Conservation (phyloP, 441 rosid genomes). For the Populus hybrid region DNA sequence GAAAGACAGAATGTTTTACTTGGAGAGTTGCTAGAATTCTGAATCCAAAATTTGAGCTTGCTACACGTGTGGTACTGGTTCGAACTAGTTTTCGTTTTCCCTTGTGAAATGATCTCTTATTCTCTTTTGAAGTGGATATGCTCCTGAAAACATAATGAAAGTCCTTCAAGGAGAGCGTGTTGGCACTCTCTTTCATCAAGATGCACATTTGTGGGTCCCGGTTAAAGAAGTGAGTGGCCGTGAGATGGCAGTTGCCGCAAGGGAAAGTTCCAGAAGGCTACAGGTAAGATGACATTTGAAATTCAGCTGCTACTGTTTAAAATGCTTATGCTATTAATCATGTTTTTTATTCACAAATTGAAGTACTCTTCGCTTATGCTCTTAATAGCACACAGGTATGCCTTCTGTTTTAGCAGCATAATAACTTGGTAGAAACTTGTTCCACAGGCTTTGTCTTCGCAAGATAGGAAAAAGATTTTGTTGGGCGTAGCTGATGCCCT, state of each 20-base stretch:
- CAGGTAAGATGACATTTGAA: constrained; percentile 54
- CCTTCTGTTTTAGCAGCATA: neutral
- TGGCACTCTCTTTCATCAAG: constrained; percentile 93
- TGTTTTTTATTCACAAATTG: constrained; percentile 9
- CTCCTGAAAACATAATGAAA: constrained; percentile 64
- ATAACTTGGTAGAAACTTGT: constrained; percentile 22
- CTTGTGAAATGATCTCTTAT: constrained; percentile 17
- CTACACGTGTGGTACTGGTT: neutral
- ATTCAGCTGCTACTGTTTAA: constrained; percentile 5
- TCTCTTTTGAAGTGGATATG: constrained; percentile 68
- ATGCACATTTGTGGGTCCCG: constrained; percentile 71
- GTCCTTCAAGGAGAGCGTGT: constrained; percentile 81
- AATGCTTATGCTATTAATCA: constrained; percentile 6
- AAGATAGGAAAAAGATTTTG: constrained; percentile 72
- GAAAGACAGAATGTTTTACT: neutral
- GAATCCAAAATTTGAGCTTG: neutral
- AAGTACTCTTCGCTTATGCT: neutral
- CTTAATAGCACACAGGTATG: neutral
- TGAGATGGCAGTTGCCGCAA: constrained; percentile 96
- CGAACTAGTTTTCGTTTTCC: constrained; percentile 1
- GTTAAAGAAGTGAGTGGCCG: constrained; percentile 54
- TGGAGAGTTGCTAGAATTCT: constrained; percentile 4
- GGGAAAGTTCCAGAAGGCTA: constrained; percentile 92
- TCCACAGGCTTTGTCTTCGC: constrained; percentile 78
- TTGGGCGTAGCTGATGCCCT: constrained; percentile 80